Conservation (phyloP, 352 stramenopile genomes). For the Blastocystis sp. region DNA sequence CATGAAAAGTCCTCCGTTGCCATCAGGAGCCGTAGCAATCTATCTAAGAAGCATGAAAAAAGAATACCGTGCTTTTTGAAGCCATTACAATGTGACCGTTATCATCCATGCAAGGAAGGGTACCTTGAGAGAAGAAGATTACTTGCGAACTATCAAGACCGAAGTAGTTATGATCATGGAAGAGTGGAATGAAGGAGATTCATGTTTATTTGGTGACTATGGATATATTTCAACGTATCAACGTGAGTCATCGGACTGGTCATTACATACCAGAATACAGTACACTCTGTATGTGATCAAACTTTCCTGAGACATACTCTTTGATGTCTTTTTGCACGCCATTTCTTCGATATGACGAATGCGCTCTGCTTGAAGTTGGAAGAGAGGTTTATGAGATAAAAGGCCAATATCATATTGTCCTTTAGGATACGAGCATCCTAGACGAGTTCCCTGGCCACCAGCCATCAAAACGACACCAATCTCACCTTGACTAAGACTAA, state of each 20-base stretch:
- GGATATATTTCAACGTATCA: conserved; percentile 68
- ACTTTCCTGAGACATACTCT: not conserved
- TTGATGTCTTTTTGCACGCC: conserved; percentile 54
- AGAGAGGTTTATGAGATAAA: conserved; percentile 69
- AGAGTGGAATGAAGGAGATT: conserved; percentile 66
- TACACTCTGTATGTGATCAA: not conserved
- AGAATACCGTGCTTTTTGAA: conserved; percentile 7
- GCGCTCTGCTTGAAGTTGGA: conserved; percentile 74
- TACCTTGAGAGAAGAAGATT: conserved; percentile 76
- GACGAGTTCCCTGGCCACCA: conserved; percentile 73
- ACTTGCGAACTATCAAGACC: conserved; percentile 71
- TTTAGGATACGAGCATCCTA: conserved; percentile 74
- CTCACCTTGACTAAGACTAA: conserved; percentile 70
- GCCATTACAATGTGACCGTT: conserved; percentile 36
- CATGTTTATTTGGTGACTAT: not conserved
- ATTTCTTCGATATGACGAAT: conserved; percentile 69
- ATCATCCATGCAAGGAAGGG: conserved; percentile 72
- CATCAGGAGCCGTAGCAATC: conserved; percentile 74
- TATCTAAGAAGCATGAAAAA: conserved; percentile 60
- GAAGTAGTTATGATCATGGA: conserved; percentile 71
- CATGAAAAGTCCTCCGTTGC: conserved; percentile 68
- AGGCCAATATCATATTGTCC: conserved; percentile 67
- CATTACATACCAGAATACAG: conserved; percentile 75
- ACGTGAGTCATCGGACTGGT: conserved; percentile 78
- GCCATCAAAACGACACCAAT: conserved; percentile 72